Base-by-base conservation (phyloP, 2,329 filamentous ascomycete genomes). In the Xylaria sp. region DNA sequence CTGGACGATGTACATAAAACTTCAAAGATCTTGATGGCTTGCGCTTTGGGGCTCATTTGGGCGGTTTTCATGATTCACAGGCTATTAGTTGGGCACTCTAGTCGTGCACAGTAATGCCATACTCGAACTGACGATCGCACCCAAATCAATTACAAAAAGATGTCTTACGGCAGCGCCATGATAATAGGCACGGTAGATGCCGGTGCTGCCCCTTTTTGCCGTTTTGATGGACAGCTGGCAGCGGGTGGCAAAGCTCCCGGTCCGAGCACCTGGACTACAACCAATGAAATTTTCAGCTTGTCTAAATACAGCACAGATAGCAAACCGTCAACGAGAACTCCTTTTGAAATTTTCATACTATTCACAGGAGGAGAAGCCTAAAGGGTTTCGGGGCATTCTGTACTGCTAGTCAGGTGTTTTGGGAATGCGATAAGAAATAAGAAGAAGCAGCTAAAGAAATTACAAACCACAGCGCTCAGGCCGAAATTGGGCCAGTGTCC, bases 181-280 rank as follows among this genome's bases (percentile, higher is more conserved):
- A n/a, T 20, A 23, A 25, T 37, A 56, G 3, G 54, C 12, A 56
- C 28, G 28, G 28, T 28, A 3, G 28, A 28, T 28, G 28, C 41
- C 23, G n/a, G 9, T 8, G 12, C 9, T 44, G 23, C 39, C 15
- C 15, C 23, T 10, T n/a, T 46, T 32, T 46, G 5, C 20, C 18
- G 28, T 46, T 10, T 13, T 20, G 12, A 9, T 9, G 32, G 25
- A 5, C 63, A 66, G 50, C 63, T 61, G 63, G 48, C 63, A 55
- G 20, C 63, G 50, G 57, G 23, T 61, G 63, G 48, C 50, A 63
- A 54, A 23, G 5, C 46, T 32, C 52, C 6, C 13, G 2, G 34
- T 13, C 15, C 5, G 12, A 28, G 13, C 37, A 10, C 37, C 18
- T 28, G 7, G 9, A 58, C 56, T 32, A 3, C 25, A 37, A n/a